Percentiles rank a stretch among this genome's conserved stretches.
These are phyloP conservation scores for Pseudogymnoascus sp. DNA, from an alignment of 2,329 filamentous ascomycete genomes.

Conservation along the genomic window DNA sequence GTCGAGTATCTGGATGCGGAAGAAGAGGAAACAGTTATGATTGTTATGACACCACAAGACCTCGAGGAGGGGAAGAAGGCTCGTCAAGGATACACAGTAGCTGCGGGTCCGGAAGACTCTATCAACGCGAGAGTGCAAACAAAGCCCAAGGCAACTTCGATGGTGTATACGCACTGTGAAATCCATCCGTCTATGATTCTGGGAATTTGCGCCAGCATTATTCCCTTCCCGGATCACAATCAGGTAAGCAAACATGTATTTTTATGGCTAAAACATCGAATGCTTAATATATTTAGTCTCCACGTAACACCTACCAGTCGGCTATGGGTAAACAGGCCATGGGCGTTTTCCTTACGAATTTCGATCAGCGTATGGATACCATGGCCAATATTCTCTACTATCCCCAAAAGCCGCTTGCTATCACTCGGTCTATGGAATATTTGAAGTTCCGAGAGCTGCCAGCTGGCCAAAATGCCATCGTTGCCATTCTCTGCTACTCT, in stretches of 20 bases:
- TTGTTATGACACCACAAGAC: slow-evolving; percentile 97
- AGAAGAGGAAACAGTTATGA: slow-evolving; percentile 98
- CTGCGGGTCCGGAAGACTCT: not conserved
- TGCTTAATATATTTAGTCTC: slow-evolving; percentile 54
- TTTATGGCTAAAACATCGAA: slow-evolving; percentile 3
- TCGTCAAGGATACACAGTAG: not conserved
- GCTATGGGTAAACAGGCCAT: slow-evolving; percentile 99
- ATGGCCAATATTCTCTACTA: slow-evolving; percentile 99
- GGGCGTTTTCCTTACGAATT: slow-evolving; percentile 98
- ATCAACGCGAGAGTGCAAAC: slow-evolving; percentile 9
- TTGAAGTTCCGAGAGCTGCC: slow-evolving; percentile 96
- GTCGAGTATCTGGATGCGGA: slow-evolving; percentile 97
- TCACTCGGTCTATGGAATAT: slow-evolving; percentile 96
- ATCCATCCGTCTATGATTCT: slow-evolving; percentile 99
- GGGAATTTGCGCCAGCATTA: slow-evolving; percentile 97
- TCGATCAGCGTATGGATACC: slow-evolving; percentile 93
- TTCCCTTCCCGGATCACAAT: slow-evolving; percentile 99
- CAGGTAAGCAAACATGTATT: slow-evolving; percentile 45
- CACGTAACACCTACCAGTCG: slow-evolving; percentile 97
- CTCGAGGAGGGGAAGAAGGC: slow-evolving; percentile 44
- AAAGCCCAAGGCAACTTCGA: slow-evolving; percentile 8
- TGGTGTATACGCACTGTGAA: slow-evolving; percentile 72
- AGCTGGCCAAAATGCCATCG: slow-evolving; percentile 95
- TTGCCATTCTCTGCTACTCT: slow-evolving; percentile 94
- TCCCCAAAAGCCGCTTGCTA: slow-evolving; percentile 92